A percentile compares a stretch with the other conserved stretches of the same genome.
These are phyloP conservation scores for Paramecium pentaurelia DNA, from an alignment of 73 alveolate genomes.

Conservation along the genomic window DNA sequence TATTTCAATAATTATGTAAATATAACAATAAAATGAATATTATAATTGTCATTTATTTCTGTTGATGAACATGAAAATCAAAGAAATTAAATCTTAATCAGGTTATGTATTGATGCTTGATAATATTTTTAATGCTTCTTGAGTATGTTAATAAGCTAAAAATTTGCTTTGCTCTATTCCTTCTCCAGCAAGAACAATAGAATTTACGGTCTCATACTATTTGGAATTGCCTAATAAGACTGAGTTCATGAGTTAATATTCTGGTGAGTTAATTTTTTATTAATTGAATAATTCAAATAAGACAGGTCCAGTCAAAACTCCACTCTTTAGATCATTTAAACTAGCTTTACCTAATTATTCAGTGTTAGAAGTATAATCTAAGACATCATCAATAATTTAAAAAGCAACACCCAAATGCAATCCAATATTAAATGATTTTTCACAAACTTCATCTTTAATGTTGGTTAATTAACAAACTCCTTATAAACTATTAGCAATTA, in stretches of 20 bases:
- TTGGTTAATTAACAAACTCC: constrained; percentile 31
- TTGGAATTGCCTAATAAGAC: neutral
- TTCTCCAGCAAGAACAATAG: neutral
- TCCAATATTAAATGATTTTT: constrained; percentile 31
- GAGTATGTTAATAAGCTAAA: neutral
- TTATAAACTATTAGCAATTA: constrained; percentile 48
- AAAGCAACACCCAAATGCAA: constrained; percentile 49
- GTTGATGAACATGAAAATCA: neutral
- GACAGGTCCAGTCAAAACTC: constrained; percentile 60
- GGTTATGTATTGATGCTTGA: neutral
- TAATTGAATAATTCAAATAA: constrained; percentile 31
- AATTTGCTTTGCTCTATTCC: neutral
- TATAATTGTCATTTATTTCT: neutral
- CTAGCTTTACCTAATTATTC: constrained; percentile 50
- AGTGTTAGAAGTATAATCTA: constrained; percentile 51
- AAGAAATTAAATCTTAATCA: neutral
- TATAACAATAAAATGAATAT: neutral
- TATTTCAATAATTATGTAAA: neutral
- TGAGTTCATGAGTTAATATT: neutral
- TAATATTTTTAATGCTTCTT: neutral
- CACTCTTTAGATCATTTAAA: constrained; percentile 51
- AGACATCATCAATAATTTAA: constrained; percentile 54
- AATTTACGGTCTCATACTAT: neutral
- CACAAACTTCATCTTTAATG: neutral
- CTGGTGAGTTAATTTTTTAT: neutral